Base-by-base conservation (phyloP, 768 basidiomycete genomes). In the Boletus vinaceobasis region DNA sequence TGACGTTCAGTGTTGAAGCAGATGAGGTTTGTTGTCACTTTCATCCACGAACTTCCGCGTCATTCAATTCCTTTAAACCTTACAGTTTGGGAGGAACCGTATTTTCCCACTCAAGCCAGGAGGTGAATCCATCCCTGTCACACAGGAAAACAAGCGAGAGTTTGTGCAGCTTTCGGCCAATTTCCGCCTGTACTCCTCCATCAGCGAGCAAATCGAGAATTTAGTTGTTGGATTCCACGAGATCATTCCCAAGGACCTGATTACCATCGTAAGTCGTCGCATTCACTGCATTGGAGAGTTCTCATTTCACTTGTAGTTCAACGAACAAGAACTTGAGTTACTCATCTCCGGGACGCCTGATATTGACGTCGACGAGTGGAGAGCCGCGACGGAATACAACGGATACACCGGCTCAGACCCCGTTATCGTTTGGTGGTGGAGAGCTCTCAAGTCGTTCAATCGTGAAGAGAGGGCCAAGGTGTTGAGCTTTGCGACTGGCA, bases 391-490 rank as follows among this genome's bases (percentile, higher is more conserved):
- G 3, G 93, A 94, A 65, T 93, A 94, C 73, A 91, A 87, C 58
- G 90, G 91, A 44, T 93, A 92, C 69, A 83, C 80, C 7, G 82
- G 88, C 64, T 90, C 88, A 3, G 95, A 99, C 69, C 92, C 96
- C 7, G 94, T 96, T 65, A 94, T 98, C 56, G 87, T 91, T 29
- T 99, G 95, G 95, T 98, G 93, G 89, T 99, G 97, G 97, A 83
- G 97, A 60, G 96, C 96, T 2, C 81, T 99, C 40, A 93, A 98
- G 72, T 96, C 93, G 9, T 98, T 98, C 76, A 93, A 90, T 61
- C 89, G 96, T 33, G 95, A 98, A 63, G 97, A 99, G 73, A 80
- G 93, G 52, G 94, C 97, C 32, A 94, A 97, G 71, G 92, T 99
- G 43, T 78, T 99, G 53, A 96, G 95, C 77, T 99, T 99, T 73